phyloP scores from a whole-genome alignment of 441 rosid species.

The Erysimum cheiri region DNA sequence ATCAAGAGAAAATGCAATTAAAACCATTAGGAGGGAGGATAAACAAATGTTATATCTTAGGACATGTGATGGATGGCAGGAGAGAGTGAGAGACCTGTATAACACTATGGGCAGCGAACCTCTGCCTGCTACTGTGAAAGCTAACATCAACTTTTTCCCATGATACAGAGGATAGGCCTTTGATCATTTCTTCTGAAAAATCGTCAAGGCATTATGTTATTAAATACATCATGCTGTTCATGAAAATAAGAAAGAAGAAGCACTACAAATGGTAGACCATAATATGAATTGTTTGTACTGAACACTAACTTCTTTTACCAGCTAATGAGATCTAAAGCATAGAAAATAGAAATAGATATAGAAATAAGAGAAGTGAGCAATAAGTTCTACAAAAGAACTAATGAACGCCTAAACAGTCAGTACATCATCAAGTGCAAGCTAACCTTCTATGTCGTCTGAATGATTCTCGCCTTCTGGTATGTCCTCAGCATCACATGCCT shows the following conservation, averaged over 20 bases:
- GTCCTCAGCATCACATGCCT: slow-evolving; percentile 60
- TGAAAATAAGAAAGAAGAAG: slow-evolving; percentile 15
- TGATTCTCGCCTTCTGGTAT: slow-evolving; percentile 50
- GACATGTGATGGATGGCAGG: slow-evolving; percentile 14
- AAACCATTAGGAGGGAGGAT: slow-evolving; percentile 17
- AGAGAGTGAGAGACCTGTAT: slow-evolving; percentile 69
- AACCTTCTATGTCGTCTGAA: slow-evolving; percentile 81
- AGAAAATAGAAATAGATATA: background rate
- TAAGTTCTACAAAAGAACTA: slow-evolving; percentile 3
- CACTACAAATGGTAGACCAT: slow-evolving; percentile 15
- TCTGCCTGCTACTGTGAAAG: slow-evolving; percentile 80
- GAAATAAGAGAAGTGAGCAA: slow-evolving; percentile 10
- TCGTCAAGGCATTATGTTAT: background rate
- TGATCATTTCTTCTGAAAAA: slow-evolving; percentile 79
- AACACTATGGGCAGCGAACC: slow-evolving; percentile 91
- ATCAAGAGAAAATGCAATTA: slow-evolving; percentile 14
- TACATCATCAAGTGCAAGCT: slow-evolving; percentile 29
- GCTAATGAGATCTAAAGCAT: slow-evolving; percentile 18
- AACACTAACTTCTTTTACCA: slow-evolving; percentile 12
- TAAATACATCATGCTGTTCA: slow-evolving; percentile 1
- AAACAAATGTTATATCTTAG: slow-evolving; percentile 16
- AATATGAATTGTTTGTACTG: slow-evolving; percentile 1
- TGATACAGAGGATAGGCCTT: slow-evolving; percentile 76
- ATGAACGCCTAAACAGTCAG: background rate
- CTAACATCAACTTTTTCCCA: slow-evolving; percentile 98